Conservation (phyloP, 805 yeast species). For the Ogataea minuta region DNA sequence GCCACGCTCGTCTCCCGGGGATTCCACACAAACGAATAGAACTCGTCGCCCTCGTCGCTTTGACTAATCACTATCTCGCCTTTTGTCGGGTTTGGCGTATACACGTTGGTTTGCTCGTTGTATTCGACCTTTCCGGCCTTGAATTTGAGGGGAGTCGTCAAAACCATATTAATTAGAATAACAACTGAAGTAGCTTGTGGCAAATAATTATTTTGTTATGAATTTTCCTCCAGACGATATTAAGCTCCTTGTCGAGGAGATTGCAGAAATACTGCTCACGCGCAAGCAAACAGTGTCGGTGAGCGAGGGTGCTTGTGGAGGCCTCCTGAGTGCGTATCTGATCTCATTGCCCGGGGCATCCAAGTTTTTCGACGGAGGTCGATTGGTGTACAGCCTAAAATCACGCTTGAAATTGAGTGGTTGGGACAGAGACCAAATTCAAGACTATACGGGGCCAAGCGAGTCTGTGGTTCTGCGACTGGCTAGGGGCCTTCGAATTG, state of each 20-base stretch:
- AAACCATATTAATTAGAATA: constrained; percentile 12
- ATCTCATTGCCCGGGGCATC: constrained; percentile 88
- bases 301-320: constrained; percentile 90
- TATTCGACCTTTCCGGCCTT: constrained; percentile 77
- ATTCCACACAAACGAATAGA: constrained; percentile 69
- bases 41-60: constrained; percentile 67
- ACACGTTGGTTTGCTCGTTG: constrained; percentile 57
- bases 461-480: constrained; percentile 70
- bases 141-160: constrained; percentile 42
- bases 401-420: constrained; percentile 75
- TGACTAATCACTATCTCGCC: constrained; percentile 63
- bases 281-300: constrained; percentile 69
- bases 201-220: constrained; percentile 19
- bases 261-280: constrained; percentile 53
- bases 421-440: constrained; percentile 71
- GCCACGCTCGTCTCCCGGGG: constrained; percentile 54
- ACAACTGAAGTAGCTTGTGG: constrained; percentile 2
- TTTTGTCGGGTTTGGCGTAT: constrained; percentile 68
- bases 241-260: constrained; percentile 47
- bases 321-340: constrained; percentile 73
- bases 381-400: constrained; percentile 72
- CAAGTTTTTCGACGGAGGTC: constrained; percentile 78
- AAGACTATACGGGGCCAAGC: constrained; percentile 76
- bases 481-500: constrained; percentile 77
- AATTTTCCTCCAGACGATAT: constrained; percentile 64